phyloP scores from a whole-genome alignment of 148 eudicot genomes.

The Gaultheria prostrata region DNA sequence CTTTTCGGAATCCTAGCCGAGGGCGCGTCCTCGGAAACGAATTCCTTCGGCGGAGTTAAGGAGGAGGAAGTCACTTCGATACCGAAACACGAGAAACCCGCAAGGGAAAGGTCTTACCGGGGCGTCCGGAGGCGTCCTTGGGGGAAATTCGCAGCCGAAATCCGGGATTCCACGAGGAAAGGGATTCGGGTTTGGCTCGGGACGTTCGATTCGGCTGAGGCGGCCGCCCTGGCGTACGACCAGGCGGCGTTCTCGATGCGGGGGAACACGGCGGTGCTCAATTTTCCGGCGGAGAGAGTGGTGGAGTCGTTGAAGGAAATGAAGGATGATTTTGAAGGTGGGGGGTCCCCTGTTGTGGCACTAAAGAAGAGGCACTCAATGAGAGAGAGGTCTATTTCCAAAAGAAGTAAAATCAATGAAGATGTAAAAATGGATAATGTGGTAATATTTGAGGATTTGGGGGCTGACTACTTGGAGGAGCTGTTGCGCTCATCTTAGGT shows the following conservation, averaged over 20 bases:
- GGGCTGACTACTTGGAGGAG: slow-evolving; percentile 55
- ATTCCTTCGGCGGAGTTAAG: neutral
- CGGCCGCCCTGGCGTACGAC: slow-evolving; percentile 29
- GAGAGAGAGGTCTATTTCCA: slow-evolving; percentile 28
- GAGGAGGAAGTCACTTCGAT: slow-evolving; percentile 16
- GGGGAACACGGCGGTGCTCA: slow-evolving; percentile 22
- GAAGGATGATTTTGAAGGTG: slow-evolving; percentile 21
- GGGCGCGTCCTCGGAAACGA: neutral
- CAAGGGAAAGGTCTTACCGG: slow-evolving; percentile 13
- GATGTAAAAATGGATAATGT: slow-evolving; percentile 9
- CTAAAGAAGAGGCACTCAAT: slow-evolving; percentile 48
- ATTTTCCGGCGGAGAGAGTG: slow-evolving; percentile 27
- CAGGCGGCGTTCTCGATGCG: slow-evolving; percentile 26
- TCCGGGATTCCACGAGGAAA: slow-evolving; percentile 24
- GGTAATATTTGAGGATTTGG: slow-evolving; percentile 66
- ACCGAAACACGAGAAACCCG: neutral
- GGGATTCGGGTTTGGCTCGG: slow-evolving; percentile 28
- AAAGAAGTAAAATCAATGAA: neutral
- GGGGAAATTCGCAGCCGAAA: slow-evolving; percentile 28
- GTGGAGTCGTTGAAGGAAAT: slow-evolving; percentile 19
- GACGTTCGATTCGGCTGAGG: slow-evolving; percentile 22
- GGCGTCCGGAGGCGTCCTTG: slow-evolving; percentile 22
- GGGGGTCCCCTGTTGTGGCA: slow-evolving; percentile 48
- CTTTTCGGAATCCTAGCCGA: slow-evolving; percentile 19
- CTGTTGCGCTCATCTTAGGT: slow-evolving; percentile 22